These are phyloP conservation scores for Entonaema liquescens DNA, from an alignment of 495 filamentous ascomycete genomes.

Conservation along the genomic window DNA sequence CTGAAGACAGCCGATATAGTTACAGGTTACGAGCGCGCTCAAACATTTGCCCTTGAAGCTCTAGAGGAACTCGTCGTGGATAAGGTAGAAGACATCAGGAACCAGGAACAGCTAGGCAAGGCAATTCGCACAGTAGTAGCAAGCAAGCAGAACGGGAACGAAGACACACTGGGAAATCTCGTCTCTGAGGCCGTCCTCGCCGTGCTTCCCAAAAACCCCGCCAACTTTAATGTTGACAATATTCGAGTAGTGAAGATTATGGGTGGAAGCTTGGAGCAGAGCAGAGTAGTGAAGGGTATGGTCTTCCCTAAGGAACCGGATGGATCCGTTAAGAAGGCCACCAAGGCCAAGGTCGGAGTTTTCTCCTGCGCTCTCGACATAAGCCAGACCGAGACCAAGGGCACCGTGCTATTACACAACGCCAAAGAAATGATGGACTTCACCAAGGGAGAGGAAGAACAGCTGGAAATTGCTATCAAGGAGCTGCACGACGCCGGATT, in stretches of 20 bases:
- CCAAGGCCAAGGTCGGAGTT: conserved; percentile 93
- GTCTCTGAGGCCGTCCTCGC: conserved; percentile 94
- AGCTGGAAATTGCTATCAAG: conserved; percentile 90
- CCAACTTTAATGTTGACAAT: conserved; percentile 99
- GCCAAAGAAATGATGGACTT: conserved; percentile 99
- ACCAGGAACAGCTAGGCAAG: conserved; percentile 85
- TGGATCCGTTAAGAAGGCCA: conserved; percentile 86
- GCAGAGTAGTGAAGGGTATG: conserved; percentile 96
- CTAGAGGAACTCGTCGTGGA: conserved; percentile 92
- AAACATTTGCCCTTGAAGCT: conserved; percentile 81
- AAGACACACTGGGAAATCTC: conserved; percentile 83
- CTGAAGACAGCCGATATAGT: conserved; percentile 97
- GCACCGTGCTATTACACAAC: conserved; percentile 97
- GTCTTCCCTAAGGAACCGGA: conserved; percentile 94
- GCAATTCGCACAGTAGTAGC: conserved; percentile 94
- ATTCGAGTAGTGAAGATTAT: conserved; percentile 99
- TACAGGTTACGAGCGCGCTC: conserved; percentile 92
- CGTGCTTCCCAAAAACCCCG: conserved; percentile 95
- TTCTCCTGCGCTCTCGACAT: conserved; percentile 97
- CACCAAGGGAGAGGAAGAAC: conserved; percentile 93
- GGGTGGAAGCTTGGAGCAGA: conserved; percentile 94
- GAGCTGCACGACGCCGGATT: conserved; percentile 94
- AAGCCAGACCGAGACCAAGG: conserved; percentile 98
- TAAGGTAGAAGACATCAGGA: conserved; percentile 83
- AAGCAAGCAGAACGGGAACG: conserved; percentile 93